These are phyloP conservation scores for Candida nanaspora DNA, from an alignment of 805 yeast genomes.

Conservation along the genomic window DNA sequence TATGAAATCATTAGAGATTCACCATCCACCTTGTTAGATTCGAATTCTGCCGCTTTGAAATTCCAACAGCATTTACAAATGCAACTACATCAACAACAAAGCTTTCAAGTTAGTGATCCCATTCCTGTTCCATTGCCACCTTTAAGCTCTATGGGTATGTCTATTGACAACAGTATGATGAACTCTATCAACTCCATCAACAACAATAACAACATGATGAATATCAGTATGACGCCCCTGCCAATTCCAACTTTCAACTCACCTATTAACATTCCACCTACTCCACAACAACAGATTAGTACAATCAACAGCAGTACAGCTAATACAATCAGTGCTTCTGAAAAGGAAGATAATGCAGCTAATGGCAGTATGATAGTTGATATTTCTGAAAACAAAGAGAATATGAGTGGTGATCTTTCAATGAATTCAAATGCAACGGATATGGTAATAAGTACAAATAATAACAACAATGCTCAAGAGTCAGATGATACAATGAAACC, in stretches of 20 bases:
- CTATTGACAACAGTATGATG: background rate
- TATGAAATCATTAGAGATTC: constrained; percentile 12
- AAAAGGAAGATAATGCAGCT: too few species aligned
- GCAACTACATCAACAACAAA: background rate
- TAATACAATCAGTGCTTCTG: too few species aligned
- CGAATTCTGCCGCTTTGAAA: background rate
- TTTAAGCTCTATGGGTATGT: background rate
- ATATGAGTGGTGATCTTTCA: constrained; percentile 11
- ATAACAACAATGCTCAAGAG: background rate
- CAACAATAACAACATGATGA: background rate
- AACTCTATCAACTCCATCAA: background rate
- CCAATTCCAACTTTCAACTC: background rate
- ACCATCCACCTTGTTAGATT: background rate
- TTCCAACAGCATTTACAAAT: constrained; percentile 1
- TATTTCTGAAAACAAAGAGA: constrained; percentile 42
- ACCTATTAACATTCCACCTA: background rate
- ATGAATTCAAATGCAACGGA: background rate
- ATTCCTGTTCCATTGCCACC: background rate
- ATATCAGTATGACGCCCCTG: background rate
- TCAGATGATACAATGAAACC: background rate
- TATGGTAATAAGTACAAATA: too few species aligned
- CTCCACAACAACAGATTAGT: background rate
- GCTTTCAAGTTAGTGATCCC: background rate
- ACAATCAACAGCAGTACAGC: constrained; percentile 1
- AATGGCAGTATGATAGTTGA: constrained; percentile 16